phyloP scores from a whole-genome alignment of 2,329 filamentous ascomycete genomes.

The Beauveria sp. region DNA sequence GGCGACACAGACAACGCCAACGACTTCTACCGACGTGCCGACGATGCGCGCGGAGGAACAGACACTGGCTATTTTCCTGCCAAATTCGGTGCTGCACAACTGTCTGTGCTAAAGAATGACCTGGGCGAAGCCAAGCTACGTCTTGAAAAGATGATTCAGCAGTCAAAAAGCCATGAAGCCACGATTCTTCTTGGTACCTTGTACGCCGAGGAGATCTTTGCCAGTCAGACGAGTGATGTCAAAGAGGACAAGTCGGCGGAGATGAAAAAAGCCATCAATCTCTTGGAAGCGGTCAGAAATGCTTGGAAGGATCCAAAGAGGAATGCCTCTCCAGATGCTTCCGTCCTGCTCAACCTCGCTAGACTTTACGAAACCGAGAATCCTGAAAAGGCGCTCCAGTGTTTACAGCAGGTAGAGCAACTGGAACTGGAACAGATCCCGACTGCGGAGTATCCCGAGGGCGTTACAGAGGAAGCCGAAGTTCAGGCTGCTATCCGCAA shows the following conservation, averaged over 20 bases:
- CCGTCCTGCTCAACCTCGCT: conserved; percentile 85
- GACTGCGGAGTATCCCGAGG: conserved; percentile 57
- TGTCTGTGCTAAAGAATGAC: conserved; percentile 77
- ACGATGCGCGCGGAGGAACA: conserved; percentile 84
- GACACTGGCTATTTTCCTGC: conserved; percentile 88
- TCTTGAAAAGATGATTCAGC: conserved; percentile 88
- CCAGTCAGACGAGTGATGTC: conserved; percentile 59
- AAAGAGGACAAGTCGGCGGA: conserved; percentile 86
- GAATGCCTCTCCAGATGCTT: conserved; percentile 70
- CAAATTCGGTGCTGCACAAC: conserved; percentile 88
- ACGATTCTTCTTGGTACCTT: conserved; percentile 88
- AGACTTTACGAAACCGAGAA: conserved; percentile 80
- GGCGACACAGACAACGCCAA: conserved; percentile 67
- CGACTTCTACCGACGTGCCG: conserved; percentile 83
- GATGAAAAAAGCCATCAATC: conserved; percentile 74
- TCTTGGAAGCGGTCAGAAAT: conserved; percentile 76
- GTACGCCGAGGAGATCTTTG: conserved; percentile 90
- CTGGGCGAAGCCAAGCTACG: conserved; percentile 87
- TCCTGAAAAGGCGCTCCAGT: conserved; percentile 87
- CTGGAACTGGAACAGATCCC: conserved; percentile 76
- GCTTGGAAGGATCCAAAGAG: conserved; percentile 93
- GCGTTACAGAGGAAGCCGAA: conserved; percentile 47
- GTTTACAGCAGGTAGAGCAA: conserved; percentile 85
- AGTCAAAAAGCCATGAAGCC: conserved; percentile 75
- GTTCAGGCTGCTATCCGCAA: conserved; percentile 60